Conservation (phyloP, 1,139 yeast species). For the Keqinozyma sinolaborantium region DNA sequence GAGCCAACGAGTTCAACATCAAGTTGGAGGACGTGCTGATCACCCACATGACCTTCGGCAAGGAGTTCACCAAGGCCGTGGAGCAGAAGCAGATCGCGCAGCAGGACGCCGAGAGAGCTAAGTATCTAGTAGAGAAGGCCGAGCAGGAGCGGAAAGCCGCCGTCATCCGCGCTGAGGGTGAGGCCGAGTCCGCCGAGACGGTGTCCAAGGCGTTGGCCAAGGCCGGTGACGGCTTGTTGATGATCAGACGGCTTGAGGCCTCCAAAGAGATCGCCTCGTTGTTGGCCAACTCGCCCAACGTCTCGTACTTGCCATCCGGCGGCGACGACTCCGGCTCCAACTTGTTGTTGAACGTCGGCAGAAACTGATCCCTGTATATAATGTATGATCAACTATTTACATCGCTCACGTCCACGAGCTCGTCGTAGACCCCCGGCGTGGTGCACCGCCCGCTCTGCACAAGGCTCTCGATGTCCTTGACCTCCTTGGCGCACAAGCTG, state of each 20-base stretch:
- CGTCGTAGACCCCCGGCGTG: constrained; percentile 47
- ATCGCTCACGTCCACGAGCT: constrained; percentile 36
- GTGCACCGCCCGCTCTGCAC: constrained; percentile 51
- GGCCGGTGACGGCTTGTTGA: constrained; percentile 93
- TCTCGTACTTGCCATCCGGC: constrained; percentile 80
- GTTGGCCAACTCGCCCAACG: constrained; percentile 77
- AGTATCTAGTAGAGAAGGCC: constrained; percentile 90
- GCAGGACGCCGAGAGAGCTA: constrained; percentile 98
- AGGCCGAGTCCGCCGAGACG: constrained; percentile 96
- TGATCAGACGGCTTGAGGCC: constrained; percentile 95
- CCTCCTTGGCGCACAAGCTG: constrained; percentile 80
- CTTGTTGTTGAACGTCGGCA: constrained; percentile 41
- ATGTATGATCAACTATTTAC: constrained; percentile 4
- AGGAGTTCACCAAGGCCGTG: constrained; percentile 96
- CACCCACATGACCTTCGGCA: constrained; percentile 97
- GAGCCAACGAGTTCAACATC: constrained; percentile 89
- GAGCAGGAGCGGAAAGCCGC: constrained; percentile 96
- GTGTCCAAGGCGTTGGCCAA: constrained; percentile 90
- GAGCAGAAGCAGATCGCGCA: constrained; percentile 99
- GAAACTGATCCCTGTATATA: constrained; percentile 13
- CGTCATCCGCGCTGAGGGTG: constrained; percentile 98
- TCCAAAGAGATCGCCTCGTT: constrained; percentile 93
- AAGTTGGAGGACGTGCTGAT: constrained; percentile 95
- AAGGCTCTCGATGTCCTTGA: constrained; percentile 69
- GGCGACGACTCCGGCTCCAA: constrained; percentile 29